Evolutionary conservation across 306 rosid species (phyloP).

Genomic region (Inga laurina): DNA sequence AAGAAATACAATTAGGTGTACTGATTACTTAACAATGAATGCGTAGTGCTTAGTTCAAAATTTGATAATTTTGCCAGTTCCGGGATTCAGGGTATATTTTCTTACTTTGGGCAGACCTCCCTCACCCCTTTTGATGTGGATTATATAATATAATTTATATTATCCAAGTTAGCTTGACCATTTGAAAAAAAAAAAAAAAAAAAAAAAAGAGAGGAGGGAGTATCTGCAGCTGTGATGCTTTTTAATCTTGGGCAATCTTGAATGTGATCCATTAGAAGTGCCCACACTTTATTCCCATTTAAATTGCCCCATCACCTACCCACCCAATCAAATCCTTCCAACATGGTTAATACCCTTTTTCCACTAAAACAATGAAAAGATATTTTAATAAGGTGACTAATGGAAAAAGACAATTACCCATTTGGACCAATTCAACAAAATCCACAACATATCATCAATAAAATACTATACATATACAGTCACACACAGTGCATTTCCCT

Average conservation of each 20-base stretch:
- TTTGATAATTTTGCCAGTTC: too few species aligned
- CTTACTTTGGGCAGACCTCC: too few species aligned
- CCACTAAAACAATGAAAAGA: neutral
- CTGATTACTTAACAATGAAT: too few species aligned
- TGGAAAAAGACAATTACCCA: neutral
- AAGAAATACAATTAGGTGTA: too few species aligned
- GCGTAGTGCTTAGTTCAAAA: too few species aligned
- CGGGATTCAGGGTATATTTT: too few species aligned
- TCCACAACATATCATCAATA: neutral
- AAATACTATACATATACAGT: neutral
- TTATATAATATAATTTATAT: too few species aligned
- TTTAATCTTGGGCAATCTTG: neutral
- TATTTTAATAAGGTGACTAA: neutral
- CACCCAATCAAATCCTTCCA: neutral
- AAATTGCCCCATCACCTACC: neutral
- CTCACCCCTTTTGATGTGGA: too few species aligned
- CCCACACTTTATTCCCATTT: neutral
- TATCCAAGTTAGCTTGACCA: too few species aligned
- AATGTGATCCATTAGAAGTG: neutral
- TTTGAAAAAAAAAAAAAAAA: too few species aligned
- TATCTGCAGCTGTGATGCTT: too few species aligned
- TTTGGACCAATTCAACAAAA: neutral
- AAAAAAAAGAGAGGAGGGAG: too few species aligned
- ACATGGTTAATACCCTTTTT: neutral
- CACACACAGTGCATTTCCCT: neutral